Percentiles rank a stretch among this genome's conserved stretches.
These are phyloP conservation scores for Pichia scutulata DNA, from an alignment of 805 yeast genomes.

Conservation along the genomic window DNA sequence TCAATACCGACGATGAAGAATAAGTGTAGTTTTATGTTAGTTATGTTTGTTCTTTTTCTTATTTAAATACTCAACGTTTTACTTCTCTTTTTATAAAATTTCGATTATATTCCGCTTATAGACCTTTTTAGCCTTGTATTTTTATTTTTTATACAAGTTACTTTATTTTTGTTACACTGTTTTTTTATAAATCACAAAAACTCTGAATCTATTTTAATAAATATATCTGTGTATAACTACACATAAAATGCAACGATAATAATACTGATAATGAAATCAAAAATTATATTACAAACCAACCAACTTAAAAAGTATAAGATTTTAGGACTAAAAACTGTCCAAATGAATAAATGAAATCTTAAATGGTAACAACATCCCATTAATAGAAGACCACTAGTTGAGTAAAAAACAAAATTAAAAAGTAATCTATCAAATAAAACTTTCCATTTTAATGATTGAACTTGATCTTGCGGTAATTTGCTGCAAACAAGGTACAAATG, in stretches of 20 bases:
- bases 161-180: background rate
- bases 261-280: conserved; percentile 28
- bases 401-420: conserved; percentile 46
- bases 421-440: conserved; percentile 30
- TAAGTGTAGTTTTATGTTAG: conserved; percentile 1
- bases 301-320: conserved; percentile 74
- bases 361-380: conserved; percentile 63
- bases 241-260: conserved; percentile 17
- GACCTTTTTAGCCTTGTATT: background rate
- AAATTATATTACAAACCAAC: conserved; percentile 44
- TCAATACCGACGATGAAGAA: conserved; percentile 89
- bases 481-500: conserved; percentile 19
- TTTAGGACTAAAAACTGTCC: conserved; percentile 98
- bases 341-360: conserved; percentile 82
- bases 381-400: conserved; percentile 50
- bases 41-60: background rate
- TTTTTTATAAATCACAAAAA: background rate
- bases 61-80: background rate
- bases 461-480: conserved; percentile 3
- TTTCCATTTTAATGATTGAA: conserved; percentile 24
- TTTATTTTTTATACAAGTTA: background rate
- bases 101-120: conserved; percentile 5
- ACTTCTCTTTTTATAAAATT: background rate
- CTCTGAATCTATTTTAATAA: background rate
- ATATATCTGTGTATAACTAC: background rate